Base-by-base conservation (phyloP, 441 rosid genomes). In the Eruca vesicaria region DNA sequence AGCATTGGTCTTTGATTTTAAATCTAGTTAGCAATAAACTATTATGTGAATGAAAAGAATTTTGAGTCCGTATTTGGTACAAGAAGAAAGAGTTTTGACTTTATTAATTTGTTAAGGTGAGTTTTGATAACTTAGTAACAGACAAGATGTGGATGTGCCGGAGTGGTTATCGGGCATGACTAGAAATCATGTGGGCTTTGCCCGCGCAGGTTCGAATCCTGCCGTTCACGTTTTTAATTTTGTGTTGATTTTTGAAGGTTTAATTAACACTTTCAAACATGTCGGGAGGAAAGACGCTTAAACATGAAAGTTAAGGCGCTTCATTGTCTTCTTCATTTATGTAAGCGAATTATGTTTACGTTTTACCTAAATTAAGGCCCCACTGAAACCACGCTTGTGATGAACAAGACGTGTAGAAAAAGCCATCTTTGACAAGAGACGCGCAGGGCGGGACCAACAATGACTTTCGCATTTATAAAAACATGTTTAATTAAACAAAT, bases 171-270 rank as follows among this genome's bases (percentile, higher is more conserved):
- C 88, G 87, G 88, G 89, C 89, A 90, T 87, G 95, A 90, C 92
- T 88, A 90, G 96, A 94, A 94, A 88, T 91, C 96, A 88, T 92
- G 93, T 90, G 96, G 97, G 95, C 92, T 90, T 5, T 85, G 88
- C 95, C 90, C 92, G 90, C 92, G 94, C 97, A 68, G 91, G 92
- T 89, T 92, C 91, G 95, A 88, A 88, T 94, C 92, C 91, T 89
- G 93, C 93, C 86, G 92, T 79, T 63, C 94, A 88, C 97, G 97
- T 9, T 1, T 5, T 12, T 7, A n/a, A 2, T 4, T 2, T 21
- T 3, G 2, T 12, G 1, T 50, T 21, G 21, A 50, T 6, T 50
- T 16, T 50, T 50, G 56, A 15, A 45, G 3, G 53, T 45, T 45
- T 21, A 7, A 7, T 20, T 12, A 33, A 29, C 12, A 7, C 3